A percentile compares a stretch with the other conserved stretches of the same genome.
phyloP scores from a whole-genome alignment of 306 rosid genomes.

The Vigna unguiculata region DNA sequence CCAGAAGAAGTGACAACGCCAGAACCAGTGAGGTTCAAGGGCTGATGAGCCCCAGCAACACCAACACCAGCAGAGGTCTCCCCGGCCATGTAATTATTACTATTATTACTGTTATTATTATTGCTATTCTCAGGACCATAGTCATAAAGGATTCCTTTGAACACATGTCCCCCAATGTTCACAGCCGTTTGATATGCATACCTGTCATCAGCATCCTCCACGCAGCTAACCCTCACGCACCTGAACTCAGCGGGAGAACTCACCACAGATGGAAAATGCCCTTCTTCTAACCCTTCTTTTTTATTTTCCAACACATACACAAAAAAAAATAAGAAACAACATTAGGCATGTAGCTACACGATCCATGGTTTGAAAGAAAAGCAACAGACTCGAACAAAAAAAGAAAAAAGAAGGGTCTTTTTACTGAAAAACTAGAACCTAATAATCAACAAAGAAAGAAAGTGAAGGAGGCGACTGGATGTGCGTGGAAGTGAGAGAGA shows the following conservation, averaged over 20 bases:
- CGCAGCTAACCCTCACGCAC: conserved; percentile 78
- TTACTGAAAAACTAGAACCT: background rate
- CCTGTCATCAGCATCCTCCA: conserved; percentile 76
- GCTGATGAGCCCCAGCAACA: conserved; percentile 68
- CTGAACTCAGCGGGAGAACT: conserved; percentile 76
- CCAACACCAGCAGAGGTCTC: conserved; percentile 57
- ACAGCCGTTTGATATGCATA: conserved; percentile 94
- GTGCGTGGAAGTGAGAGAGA: conserved; percentile 40
- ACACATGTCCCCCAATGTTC: conserved; percentile 84
- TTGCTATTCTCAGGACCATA: conserved; percentile 66
- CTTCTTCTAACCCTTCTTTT: conserved; percentile 65
- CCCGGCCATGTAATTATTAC: conserved; percentile 51
- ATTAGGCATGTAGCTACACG: conserved; percentile 5
- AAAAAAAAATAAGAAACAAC: background rate
- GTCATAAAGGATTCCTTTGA: conserved; percentile 89
- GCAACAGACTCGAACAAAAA: background rate
- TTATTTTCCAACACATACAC: background rate
- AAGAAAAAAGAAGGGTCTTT: background rate
- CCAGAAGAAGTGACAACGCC: conserved; percentile 49
- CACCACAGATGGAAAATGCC: conserved; percentile 72
- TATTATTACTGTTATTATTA: background rate
- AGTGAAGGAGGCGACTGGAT: conserved; percentile 12
- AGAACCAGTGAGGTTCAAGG: conserved; percentile 59
- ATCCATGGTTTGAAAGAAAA: background rate
- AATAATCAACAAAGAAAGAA: conserved; percentile 17